Conservation (phyloP, 2,329 filamentous ascomycete genomes). For the Aureobasidium pullulans region DNA sequence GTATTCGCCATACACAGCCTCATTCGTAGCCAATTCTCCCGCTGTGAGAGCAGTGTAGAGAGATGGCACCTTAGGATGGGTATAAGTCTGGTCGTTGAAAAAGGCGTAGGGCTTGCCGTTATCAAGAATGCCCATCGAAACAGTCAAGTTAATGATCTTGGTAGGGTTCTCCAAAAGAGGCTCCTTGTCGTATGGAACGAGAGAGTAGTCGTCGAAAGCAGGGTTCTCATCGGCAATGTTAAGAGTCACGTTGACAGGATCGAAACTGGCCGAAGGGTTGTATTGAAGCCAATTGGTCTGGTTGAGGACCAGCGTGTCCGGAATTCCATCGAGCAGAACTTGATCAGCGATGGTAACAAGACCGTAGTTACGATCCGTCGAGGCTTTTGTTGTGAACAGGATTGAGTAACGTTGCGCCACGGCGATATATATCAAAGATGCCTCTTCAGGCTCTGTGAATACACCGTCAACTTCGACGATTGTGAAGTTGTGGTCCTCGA, state of each 20-base stretch:
- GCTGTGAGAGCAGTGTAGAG: slow-evolving; percentile 68
- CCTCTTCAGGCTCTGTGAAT: slow-evolving; percentile 52
- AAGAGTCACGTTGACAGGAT: slow-evolving; percentile 37
- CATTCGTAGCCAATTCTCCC: slow-evolving; percentile 39
- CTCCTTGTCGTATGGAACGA: slow-evolving; percentile 62
- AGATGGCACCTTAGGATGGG: slow-evolving; percentile 65
- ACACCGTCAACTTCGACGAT: slow-evolving; percentile 66
- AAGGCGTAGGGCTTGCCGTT: slow-evolving; percentile 48
- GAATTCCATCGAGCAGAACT: slow-evolving; percentile 58
- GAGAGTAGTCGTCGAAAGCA: slow-evolving; percentile 64
- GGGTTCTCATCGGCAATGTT: slow-evolving; percentile 54
- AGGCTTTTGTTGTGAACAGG: slow-evolving; percentile 54
- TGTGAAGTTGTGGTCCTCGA: slow-evolving; percentile 59
- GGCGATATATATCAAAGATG: slow-evolving; percentile 56
- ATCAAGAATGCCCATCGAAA: slow-evolving; percentile 57
- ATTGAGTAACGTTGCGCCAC: slow-evolving; percentile 67
- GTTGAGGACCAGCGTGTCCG: slow-evolving; percentile 59
- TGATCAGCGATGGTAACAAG: slow-evolving; percentile 35
- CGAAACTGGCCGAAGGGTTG: slow-evolving; percentile 33
- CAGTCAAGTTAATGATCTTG: slow-evolving; percentile 52
- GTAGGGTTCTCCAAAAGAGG: slow-evolving; percentile 55
- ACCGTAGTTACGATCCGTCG: slow-evolving; percentile 50
- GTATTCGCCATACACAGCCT: slow-evolving; percentile 44
- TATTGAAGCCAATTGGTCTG: slow-evolving; percentile 51
- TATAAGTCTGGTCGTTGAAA: slow-evolving; percentile 70